Conservation (phyloP, 2,329 filamentous ascomycete species). For the Seiridium cupressi region DNA sequence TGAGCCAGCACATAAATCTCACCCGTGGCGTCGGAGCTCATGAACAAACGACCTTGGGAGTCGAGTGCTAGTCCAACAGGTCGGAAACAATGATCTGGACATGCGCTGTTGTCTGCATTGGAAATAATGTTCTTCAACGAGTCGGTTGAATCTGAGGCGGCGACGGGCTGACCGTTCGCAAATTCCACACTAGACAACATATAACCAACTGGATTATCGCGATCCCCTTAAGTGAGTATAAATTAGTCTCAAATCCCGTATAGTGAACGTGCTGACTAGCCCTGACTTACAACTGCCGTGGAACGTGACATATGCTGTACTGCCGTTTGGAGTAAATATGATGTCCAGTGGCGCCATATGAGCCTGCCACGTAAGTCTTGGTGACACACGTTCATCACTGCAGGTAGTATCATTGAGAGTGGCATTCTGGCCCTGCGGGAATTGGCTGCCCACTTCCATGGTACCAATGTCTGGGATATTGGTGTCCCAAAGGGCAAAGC, state of each 20-base stretch:
- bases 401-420: conserved; percentile 43
- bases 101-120: conserved; percentile 51
- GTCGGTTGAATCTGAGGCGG: conserved; percentile 38
- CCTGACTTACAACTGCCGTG: conserved; percentile 63
- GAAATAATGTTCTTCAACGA: conserved; percentile 50
- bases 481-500: conserved; percentile 63
- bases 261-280: not conserved
- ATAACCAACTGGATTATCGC: conserved; percentile 44
- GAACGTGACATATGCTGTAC: conserved; percentile 64
- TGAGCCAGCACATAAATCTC: conserved; percentile 12
- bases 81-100: conserved; percentile 58
- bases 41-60: conserved; percentile 9
- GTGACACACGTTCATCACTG: conserved; percentile 37
- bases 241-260: not conserved
- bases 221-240: conserved; percentile 32
- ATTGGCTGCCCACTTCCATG: conserved; percentile 48
- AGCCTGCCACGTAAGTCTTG: conserved; percentile 58
- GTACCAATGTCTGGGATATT: conserved; percentile 38
- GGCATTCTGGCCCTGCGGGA: conserved; percentile 34
- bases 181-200: conserved; percentile 41
- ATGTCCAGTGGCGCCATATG: conserved; percentile 73
- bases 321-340: conserved; percentile 58
- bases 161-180: conserved; percentile 37
- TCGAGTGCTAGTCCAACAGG: conserved; percentile 54
- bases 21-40: conserved; percentile 15